Conservation (phyloP, 192 early-diverging fungal species). For the Chytriomyces hyalinus region DNA sequence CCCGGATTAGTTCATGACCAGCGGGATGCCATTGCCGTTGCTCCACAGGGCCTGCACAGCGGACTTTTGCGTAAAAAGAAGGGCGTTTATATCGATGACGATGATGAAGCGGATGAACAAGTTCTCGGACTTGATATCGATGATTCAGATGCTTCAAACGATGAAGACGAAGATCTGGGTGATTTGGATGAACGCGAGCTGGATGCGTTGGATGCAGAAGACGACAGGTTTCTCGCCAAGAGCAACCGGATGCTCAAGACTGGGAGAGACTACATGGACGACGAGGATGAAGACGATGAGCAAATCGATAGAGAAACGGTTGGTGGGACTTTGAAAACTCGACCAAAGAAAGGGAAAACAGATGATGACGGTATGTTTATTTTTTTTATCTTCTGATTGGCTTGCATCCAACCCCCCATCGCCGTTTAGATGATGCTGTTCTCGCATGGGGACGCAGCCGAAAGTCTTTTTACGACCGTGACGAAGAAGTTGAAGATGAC, state of each 20-base stretch:
- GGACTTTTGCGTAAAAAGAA: constrained; percentile 6
- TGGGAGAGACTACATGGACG: constrained; percentile 34
- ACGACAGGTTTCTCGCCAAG: constrained; percentile 21
- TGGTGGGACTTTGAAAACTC: constrained; percentile 14
- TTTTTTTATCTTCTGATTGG: not conserved
- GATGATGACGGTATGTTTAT: constrained; percentile 16
- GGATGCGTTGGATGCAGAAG: constrained; percentile 21
- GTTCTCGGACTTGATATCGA: constrained; percentile 72
- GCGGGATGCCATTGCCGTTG: constrained; percentile 40
- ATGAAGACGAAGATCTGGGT: constrained; percentile 29
- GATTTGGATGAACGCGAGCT: constrained; percentile 9
- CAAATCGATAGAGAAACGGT: constrained; percentile 39
- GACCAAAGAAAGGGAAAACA: constrained; percentile 12
- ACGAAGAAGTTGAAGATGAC: constrained; percentile 75
- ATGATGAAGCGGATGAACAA: constrained; percentile 77
- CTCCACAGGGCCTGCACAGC: not conserved
- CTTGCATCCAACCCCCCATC: not conserved
- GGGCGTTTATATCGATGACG: constrained; percentile 40
- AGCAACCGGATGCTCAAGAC: constrained; percentile 15
- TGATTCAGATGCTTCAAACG: constrained; percentile 18
- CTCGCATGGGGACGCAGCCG: constrained; percentile 81
- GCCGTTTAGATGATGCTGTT: constrained; percentile 47
- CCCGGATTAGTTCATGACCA: constrained; percentile 44
- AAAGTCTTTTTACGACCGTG: constrained; percentile 76
- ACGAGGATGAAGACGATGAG: constrained; percentile 27